These are phyloP conservation scores for Coemansia sp. DNA, from an alignment of 192 early-diverging fungal genomes.

Conservation along the genomic window DNA sequence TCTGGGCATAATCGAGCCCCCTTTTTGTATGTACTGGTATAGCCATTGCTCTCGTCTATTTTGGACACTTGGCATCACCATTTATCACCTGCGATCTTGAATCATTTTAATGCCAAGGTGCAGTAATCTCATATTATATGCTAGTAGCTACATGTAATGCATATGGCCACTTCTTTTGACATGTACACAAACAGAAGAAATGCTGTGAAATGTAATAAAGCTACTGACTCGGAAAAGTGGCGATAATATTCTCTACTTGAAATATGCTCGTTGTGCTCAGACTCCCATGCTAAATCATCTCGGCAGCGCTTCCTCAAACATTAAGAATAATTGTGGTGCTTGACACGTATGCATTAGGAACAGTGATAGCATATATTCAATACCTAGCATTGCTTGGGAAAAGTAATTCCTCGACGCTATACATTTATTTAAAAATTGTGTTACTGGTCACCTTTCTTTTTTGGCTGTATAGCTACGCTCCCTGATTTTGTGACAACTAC, in stretches of 20 bases:
- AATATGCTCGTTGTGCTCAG: neutral
- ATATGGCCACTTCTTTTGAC: neutral
- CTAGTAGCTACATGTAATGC: neutral
- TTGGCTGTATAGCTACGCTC: neutral
- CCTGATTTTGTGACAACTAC: neutral
- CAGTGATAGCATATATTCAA: conserved; percentile 13
- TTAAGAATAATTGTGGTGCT: neutral
- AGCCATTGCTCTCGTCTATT: neutral
- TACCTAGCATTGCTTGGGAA: neutral
- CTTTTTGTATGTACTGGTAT: neutral
- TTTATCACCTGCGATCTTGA: neutral
- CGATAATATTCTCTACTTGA: conserved; percentile 4
- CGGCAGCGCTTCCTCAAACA: neutral
- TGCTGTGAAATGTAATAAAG: neutral
- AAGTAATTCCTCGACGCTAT: neutral
- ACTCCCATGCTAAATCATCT: neutral
- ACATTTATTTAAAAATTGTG: neutral
- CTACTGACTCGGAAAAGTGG: conserved; percentile 5
- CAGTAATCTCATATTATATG: neutral
- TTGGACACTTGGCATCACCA: neutral
- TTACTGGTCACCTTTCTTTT: neutral
- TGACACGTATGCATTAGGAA: conserved; percentile 11
- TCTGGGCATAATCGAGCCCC: conserved; percentile 21
- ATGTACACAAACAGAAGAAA: neutral
- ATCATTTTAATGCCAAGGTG: neutral